Percentiles rank a stretch among this genome's conserved stretches.
These are phyloP conservation scores for Flaveria brownii DNA, from an alignment of 129 eudicot species.

Conservation along the genomic window DNA sequence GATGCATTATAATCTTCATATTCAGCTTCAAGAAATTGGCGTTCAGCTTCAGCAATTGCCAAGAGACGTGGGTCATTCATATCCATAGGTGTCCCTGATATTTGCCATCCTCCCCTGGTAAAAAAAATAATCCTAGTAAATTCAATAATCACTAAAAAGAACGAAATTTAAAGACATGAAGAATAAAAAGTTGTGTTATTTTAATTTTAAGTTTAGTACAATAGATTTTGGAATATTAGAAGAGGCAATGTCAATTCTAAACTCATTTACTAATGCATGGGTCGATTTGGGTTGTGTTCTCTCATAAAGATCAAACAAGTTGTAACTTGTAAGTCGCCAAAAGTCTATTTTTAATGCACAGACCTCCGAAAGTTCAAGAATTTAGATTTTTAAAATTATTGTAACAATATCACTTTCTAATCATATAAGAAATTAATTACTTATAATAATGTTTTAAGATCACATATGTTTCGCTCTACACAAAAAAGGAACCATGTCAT, in stretches of 20 bases:
- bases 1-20: slow-evolving; percentile 72
- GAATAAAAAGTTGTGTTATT: not conserved
- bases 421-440: not conserved
- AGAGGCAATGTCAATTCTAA: not conserved
- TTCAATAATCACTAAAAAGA: not conserved
- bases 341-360: no score
- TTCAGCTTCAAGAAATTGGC: slow-evolving; percentile 81
- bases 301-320: not conserved
- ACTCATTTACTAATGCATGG: not conserved
- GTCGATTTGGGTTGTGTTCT: not conserved
- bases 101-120: slow-evolving; percentile 90
- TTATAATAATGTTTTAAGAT: not conserved
- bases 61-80: slow-evolving; percentile 85
- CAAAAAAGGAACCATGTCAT: not conserved
- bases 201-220: not conserved
- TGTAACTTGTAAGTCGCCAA: not conserved
- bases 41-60: slow-evolving; percentile 89
- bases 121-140: slow-evolving; percentile 1
- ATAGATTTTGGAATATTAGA: not conserved
- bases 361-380: not conserved
- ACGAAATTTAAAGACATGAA: not conserved
- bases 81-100: slow-evolving; percentile 82
- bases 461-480: not conserved
- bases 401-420: not conserved
- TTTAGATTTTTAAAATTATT: not conserved